phyloP scores from a whole-genome alignment of 768 basidiomycete species.

The Hemileccinum impolitum region DNA sequence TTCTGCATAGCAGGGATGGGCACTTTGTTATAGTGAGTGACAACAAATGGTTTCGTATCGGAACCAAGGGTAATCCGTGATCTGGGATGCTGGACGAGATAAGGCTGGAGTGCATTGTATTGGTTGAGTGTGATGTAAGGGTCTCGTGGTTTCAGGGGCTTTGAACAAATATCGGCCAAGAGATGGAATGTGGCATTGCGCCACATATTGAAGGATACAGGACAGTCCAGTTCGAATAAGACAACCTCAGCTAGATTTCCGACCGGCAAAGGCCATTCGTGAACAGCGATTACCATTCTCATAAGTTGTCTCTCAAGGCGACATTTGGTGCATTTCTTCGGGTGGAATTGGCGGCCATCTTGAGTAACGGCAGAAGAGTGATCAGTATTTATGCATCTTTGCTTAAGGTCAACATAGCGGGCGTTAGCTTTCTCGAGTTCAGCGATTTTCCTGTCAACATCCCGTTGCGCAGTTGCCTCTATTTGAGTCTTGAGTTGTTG shows the following conservation, averaged over 20 bases:
- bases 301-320: constrained; percentile 11
- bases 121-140: constrained; percentile 11
- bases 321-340: constrained; percentile 30
- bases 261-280: constrained; percentile 48
- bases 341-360: not conserved
- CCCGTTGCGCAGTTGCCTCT: constrained; percentile 18
- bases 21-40: constrained; percentile 9
- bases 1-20: constrained; percentile 9
- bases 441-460: constrained; percentile 20
- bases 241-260: constrained; percentile 23
- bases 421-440: constrained; percentile 28
- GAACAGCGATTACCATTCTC: constrained; percentile 30
- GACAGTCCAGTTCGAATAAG: constrained; percentile 43
- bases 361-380: not conserved
- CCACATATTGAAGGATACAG: constrained; percentile 41
- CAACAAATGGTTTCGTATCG: constrained; percentile 17
- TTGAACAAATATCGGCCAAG: constrained; percentile 34
- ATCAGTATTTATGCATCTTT: not conserved
- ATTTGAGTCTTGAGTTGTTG: constrained; percentile 29
- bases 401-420: constrained; percentile 14
- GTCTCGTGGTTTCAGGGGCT: not conserved
- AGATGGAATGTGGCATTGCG: constrained; percentile 38
- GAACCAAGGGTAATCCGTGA: constrained; percentile 23
- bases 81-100: constrained; percentile 12
- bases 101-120: constrained; percentile 10